A percentile compares a stretch with the other conserved stretches of the same genome.
Evolutionary conservation across 1,139 yeast species (phyloP).

Genomic region (Spathaspora jeffriesii): DNA sequence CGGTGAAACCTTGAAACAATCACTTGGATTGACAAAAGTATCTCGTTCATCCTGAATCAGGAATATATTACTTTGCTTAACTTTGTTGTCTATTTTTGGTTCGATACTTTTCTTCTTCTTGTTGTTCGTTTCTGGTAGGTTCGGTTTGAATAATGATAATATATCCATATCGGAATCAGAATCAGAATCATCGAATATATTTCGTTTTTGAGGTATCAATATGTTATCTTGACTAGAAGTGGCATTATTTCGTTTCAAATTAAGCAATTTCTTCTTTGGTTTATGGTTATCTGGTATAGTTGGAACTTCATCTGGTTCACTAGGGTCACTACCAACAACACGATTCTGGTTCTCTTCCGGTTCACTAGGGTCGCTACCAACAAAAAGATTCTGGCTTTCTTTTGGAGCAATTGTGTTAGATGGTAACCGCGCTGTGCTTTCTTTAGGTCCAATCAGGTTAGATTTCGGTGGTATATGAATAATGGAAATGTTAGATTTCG

Average conservation of each 20-base stretch:
- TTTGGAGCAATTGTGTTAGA: background rate
- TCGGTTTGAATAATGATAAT: background rate
- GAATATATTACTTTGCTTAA: background rate
- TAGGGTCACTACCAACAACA: background rate
- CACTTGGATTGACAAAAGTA: background rate
- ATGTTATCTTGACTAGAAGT: background rate
- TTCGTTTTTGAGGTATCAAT: background rate
- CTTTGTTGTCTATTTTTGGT: background rate
- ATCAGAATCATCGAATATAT: conserved; percentile 5
- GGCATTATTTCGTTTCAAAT: conserved; percentile 1
- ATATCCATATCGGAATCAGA: conserved; percentile 5
- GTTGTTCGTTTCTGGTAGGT: background rate
- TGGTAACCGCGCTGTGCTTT: too few relatives aligned
- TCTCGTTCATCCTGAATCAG: background rate
- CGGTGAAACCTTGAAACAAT: background rate
- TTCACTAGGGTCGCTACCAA: background rate
- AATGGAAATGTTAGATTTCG: too few relatives aligned
- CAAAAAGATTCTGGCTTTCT: background rate
- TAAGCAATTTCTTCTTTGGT: background rate
- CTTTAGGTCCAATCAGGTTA: too few relatives aligned
- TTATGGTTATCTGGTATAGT: background rate
- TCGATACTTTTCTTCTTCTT: conserved; percentile 1
- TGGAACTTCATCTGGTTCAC: background rate
- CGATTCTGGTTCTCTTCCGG: background rate
- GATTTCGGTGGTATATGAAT: too few relatives aligned